Conservation (phyloP, 2,329 filamentous ascomycete genomes). For the Fusarium pseudograminearum region DNA sequence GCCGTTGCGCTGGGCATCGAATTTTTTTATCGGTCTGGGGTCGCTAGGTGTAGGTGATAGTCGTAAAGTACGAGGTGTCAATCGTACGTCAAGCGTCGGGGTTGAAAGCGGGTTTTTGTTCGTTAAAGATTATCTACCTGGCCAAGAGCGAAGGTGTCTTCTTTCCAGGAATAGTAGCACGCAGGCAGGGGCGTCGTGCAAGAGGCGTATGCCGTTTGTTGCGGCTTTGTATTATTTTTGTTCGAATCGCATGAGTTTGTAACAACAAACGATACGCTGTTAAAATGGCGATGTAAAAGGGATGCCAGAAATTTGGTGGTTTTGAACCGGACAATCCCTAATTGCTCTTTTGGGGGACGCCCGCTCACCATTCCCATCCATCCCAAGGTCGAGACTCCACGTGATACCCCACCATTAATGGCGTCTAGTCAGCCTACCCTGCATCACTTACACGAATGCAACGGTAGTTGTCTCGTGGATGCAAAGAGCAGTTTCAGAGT, state of each 20-base stretch:
- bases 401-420: constrained; percentile 35
- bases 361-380: constrained; percentile 25
- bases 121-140: constrained; percentile 7
- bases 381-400: constrained; percentile 36
- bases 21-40: neutral
- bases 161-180: constrained; percentile 20
- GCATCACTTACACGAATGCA: constrained; percentile 29
- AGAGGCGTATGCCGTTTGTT: constrained; percentile 1
- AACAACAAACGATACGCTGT: constrained; percentile 9
- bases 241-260: constrained; percentile 25
- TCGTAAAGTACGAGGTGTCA: constrained; percentile 3
- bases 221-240: neutral
- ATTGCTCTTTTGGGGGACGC: constrained; percentile 28
- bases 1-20: constrained; percentile 62
- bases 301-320: constrained; percentile 42
- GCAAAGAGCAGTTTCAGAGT: neutral
- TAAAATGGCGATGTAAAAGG: constrained; percentile 33
- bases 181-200: constrained; percentile 2
- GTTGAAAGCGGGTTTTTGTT: constrained; percentile 14
- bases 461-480: neutral
- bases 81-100: constrained; percentile 11
- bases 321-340: constrained; percentile 39
- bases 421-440: constrained; percentile 23
- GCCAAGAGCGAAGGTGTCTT: constrained; percentile 42
- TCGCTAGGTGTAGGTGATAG: constrained; percentile 9